Evolutionary conservation across 495 filamentous ascomycete species (phyloP).

Genomic region (Oidiodendron maius): DNA sequence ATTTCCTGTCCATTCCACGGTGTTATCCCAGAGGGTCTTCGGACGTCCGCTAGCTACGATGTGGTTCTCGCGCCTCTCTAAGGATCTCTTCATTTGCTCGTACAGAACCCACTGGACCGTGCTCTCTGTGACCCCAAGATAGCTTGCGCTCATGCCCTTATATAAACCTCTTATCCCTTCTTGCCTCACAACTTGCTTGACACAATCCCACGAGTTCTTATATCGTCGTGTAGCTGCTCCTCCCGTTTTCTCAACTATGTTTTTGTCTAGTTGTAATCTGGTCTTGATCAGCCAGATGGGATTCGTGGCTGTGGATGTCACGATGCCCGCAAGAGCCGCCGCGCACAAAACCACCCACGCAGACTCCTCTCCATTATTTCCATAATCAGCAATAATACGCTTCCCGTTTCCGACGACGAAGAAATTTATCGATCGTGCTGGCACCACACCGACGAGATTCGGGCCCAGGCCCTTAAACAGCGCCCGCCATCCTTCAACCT

Average conservation of each 20-base stretch:
- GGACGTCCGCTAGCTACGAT: constrained; percentile 45
- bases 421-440: constrained; percentile 82
- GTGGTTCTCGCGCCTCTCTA: constrained; percentile 51
- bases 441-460: constrained; percentile 81
- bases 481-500: constrained; percentile 71
- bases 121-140: constrained; percentile 78
- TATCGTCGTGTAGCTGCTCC: constrained; percentile 54
- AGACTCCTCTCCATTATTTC: constrained; percentile 60
- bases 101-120: constrained; percentile 86
- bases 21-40: constrained; percentile 56
- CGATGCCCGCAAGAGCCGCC: constrained; percentile 67
- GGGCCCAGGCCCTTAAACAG: constrained; percentile 87
- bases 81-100: constrained; percentile 68
- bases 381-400: constrained; percentile 58
- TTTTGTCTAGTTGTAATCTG: constrained; percentile 78
- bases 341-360: constrained; percentile 68
- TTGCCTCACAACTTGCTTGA: constrained; percentile 64
- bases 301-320: constrained; percentile 81
- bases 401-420: constrained; percentile 88
- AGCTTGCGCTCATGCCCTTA: constrained; percentile 80
- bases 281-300: constrained; percentile 94
- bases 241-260: constrained; percentile 47
- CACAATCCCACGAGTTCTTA: constrained; percentile 77
- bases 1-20: constrained; percentile 62
- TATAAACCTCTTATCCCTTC: constrained; percentile 78